Base-by-base conservation (phyloP, 495 filamentous ascomycete genomes). In the Xylaria sp. region DNA sequence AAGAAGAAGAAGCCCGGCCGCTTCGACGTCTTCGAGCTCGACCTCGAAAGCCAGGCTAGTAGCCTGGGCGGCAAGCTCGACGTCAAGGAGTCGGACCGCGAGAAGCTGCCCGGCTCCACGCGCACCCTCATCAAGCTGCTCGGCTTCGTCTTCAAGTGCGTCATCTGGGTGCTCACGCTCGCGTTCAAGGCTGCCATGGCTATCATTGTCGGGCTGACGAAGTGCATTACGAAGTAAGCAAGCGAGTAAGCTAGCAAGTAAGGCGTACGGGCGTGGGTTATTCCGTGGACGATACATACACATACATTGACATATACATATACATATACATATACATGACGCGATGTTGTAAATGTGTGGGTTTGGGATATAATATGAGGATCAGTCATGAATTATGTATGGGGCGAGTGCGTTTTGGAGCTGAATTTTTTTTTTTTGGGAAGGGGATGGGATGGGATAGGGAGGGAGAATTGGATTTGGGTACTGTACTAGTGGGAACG, bases 1-100 rank as follows among this genome's bases (percentile, higher is more conserved):
- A 29, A 61, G 26, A 70, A 72, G 52, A 82, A 82, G 77, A 82
- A 80, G 71, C 74, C 72, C 35, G 69, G 78, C 12, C 80, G 75
- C 21, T 76, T 87, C 63, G 85, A 86, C 72, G 82, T 85, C 71
- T 89, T 87, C 67, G 86, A 88, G 75, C 80, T 88, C 11, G 86
- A 88, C 67, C 71, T 88, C 14, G 86, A 88, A 77, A 88, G 85
- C 69, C 86, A 88, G 80, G 77, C 75, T 0, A 82, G 80, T 29
- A 84, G 81, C 67, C 40, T 86, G 9, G 81, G 73, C 35, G 74
- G 73, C 65, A 81, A 80, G 74, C 77, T 78, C 65, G 70, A 74
- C 21, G 59, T 74, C 33, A 74, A 76, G 77, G 76, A 73, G 5
- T 74, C 78, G 61, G 76, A 81, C 24, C 79, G 76, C 61, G 82